These are phyloP conservation scores for Vitis hybrid DNA, from an alignment of 177 flowering plant genomes.

Conservation along the genomic window DNA sequence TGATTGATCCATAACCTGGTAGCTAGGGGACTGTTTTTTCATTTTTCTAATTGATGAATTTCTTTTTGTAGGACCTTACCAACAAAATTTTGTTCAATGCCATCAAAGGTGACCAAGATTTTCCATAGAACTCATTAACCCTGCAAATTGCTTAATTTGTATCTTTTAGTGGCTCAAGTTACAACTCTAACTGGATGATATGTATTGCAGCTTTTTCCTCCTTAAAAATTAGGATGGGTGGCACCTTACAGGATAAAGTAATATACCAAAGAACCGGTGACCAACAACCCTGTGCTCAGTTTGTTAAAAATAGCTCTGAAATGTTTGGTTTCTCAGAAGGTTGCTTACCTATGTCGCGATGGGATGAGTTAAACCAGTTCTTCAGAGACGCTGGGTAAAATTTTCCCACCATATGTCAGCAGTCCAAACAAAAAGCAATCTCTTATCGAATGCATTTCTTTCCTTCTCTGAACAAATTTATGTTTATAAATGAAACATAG, in stretches of 20 bases:
- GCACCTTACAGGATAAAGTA: conserved; percentile 44
- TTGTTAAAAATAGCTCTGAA: conserved; percentile 25
- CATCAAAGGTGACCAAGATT: conserved; percentile 37
- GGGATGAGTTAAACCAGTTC: conserved; percentile 44
- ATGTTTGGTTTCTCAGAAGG: conserved; percentile 42
- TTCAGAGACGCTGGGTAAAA: conserved; percentile 38
- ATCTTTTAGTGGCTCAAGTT: not conserved
- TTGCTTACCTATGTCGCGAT: conserved; percentile 37
- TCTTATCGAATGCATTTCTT: not conserved
- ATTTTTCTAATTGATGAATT: not conserved
- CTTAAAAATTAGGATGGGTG: conserved; percentile 41
- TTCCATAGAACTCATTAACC: not conserved
- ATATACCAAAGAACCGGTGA: conserved; percentile 17
- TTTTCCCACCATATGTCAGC: not conserved
- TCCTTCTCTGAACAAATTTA: not conserved
- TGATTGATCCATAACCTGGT: too few relatives aligned
- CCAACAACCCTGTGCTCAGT: conserved; percentile 21
- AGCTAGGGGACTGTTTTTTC: not conserved
- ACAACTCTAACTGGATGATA: not conserved
- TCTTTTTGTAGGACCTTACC: conserved; percentile 44
- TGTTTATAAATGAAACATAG: not conserved
- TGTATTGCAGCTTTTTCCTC: conserved; percentile 37
- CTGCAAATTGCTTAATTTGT: not conserved
- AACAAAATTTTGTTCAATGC: conserved; percentile 48
- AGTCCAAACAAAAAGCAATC: not conserved